A percentile compares a stretch with the other conserved stretches of the same genome.
Conservation (phyloP, 2,329 filamentous ascomycete species). For the Bipolaris cookei region DNA sequence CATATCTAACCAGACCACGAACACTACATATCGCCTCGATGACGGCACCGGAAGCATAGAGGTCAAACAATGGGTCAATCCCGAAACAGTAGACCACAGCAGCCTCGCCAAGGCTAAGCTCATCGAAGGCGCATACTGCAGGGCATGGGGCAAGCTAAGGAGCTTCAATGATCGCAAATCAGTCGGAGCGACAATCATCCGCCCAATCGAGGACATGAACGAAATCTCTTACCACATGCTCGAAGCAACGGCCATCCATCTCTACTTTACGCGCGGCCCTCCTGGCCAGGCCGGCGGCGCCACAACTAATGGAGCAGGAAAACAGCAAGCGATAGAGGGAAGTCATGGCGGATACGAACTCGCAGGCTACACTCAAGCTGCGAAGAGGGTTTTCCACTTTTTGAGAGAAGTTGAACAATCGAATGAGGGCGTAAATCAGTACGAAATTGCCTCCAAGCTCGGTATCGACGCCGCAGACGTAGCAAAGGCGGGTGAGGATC, state of each 20-base stretch:
- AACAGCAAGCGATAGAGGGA: constrained; percentile 29
- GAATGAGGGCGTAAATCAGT: constrained; percentile 83
- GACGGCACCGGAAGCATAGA: constrained; percentile 94
- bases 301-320: constrained; percentile 33
- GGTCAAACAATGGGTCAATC: constrained; percentile 84
- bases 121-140: constrained; percentile 77
- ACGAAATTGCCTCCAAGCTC: constrained; percentile 72
- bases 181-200: constrained; percentile 79
- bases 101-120: constrained; percentile 61
- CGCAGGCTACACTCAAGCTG: constrained; percentile 57
- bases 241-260: constrained; percentile 86
- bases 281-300: constrained; percentile 54
- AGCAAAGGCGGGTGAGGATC: constrained; percentile 78
- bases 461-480: constrained; percentile 74
- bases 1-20: constrained; percentile 85
- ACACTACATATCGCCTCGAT: constrained; percentile 90
- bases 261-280: constrained; percentile 78
- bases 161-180: constrained; percentile 83
- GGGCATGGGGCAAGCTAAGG: constrained; percentile 85
- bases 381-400: constrained; percentile 73
- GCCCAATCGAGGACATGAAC: constrained; percentile 82
- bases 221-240: constrained; percentile 92
- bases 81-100: constrained; percentile 57
- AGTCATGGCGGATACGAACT: constrained; percentile 45
- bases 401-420: constrained; percentile 71